phyloP scores from a whole-genome alignment of 805 yeast species.

The Spathaspora passalidarum region DNA sequence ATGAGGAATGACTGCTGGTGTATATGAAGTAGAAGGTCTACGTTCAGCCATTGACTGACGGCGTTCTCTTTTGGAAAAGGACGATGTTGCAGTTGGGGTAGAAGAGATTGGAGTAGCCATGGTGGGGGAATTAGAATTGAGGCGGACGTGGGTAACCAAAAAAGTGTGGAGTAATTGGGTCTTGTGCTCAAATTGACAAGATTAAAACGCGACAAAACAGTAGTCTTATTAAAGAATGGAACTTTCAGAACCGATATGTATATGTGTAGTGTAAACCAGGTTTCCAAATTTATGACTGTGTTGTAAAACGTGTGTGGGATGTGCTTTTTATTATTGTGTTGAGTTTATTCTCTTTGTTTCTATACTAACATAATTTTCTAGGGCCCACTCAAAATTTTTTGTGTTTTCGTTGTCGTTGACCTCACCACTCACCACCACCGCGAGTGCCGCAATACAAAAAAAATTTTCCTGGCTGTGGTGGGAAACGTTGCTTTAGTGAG shows the following conservation, averaged over 20 bases:
- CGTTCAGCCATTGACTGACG: conserved; percentile 46
- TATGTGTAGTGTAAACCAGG: no score
- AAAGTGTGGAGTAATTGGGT: background rate
- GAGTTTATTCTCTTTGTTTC: no score
- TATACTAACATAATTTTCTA: no score
- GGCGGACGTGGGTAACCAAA: background rate
- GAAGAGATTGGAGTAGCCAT: conserved; percentile 1
- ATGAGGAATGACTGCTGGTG: conserved; percentile 57
- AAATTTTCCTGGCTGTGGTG: no score
- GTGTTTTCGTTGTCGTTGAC: no score
- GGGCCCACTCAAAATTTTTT: no score
- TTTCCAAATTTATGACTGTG: background rate
- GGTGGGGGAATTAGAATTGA: background rate
- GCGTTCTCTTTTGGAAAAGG: conserved; percentile 23
- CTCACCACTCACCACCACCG: no score
- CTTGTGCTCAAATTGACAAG: background rate
- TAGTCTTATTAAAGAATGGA: no score
- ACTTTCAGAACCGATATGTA: no score
- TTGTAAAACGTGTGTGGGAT: background rate
- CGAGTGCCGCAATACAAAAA: no score
- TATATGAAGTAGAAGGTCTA: conserved; percentile 40
- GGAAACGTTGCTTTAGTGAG: no score
- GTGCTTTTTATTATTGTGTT: background rate
- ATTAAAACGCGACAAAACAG: background rate
- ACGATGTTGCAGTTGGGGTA: background rate